Conservation (phyloP, 192 early-diverging fungal genomes). For the Coemansia sp. region DNA sequence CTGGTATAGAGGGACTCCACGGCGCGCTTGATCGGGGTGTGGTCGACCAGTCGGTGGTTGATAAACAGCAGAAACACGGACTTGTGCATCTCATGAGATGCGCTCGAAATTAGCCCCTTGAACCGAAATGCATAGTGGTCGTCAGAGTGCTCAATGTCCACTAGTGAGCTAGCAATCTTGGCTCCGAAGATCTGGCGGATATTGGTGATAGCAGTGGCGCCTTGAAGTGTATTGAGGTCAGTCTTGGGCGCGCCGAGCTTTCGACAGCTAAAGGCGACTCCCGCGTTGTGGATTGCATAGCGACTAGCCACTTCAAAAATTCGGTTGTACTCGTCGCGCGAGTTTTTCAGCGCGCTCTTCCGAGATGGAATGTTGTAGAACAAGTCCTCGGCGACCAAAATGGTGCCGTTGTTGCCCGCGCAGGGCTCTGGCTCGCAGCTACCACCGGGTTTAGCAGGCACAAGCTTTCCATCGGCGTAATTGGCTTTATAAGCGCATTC, state of each 20-base stretch:
- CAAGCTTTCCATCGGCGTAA: slow-evolving; percentile 86
- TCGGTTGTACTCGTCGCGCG: slow-evolving; percentile 84
- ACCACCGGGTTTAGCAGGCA: slow-evolving; percentile 70
- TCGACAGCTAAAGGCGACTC: slow-evolving; percentile 83
- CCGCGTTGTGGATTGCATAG: slow-evolving; percentile 92
- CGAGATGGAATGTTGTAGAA: slow-evolving; percentile 93
- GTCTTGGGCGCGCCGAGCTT: slow-evolving; percentile 75
- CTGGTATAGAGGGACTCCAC: slow-evolving; percentile 79
- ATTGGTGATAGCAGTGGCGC: slow-evolving; percentile 65
- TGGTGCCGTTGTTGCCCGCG: slow-evolving; percentile 94
- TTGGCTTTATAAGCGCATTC: slow-evolving; percentile 74
- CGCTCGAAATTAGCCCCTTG: slow-evolving; percentile 83
- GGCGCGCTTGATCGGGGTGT: slow-evolving; percentile 71
- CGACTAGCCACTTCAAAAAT: slow-evolving; percentile 85
- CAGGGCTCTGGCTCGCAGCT: slow-evolving; percentile 83
- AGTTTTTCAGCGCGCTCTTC: slow-evolving; percentile 78
- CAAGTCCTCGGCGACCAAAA: slow-evolving; percentile 90
- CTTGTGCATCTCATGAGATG: slow-evolving; percentile 85
- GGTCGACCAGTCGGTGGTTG: slow-evolving; percentile 81
- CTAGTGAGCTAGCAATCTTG: slow-evolving; percentile 72
- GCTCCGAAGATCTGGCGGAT: slow-evolving; percentile 85
- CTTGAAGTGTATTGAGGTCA: slow-evolving; percentile 72
- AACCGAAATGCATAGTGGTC: slow-evolving; percentile 58
- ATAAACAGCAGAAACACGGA: slow-evolving; percentile 90
- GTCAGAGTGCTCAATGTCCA: slow-evolving; percentile 59